These are phyloP conservation scores for Cornus controversa DNA, from an alignment of 148 eudicot species.

Conservation along the genomic window DNA sequence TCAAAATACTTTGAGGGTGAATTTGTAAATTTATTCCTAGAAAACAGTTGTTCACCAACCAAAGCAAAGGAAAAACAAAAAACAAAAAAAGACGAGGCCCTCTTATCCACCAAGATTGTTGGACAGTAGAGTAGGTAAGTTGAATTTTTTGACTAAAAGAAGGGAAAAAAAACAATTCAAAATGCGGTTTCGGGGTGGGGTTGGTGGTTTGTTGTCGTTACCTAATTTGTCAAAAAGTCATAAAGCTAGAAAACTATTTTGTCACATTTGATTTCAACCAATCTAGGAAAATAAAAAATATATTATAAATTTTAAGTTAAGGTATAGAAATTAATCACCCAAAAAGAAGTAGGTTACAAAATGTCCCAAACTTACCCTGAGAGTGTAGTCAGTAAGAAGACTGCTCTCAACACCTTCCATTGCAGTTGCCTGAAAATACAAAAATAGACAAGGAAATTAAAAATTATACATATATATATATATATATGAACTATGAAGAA, in stretches of 20 bases:
- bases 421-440: conserved; percentile 70
- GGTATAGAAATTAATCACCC: too few relatives aligned
- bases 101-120: not conserved
- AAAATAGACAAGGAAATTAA: not conserved
- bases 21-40: not conserved
- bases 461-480: not conserved
- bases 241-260: not conserved
- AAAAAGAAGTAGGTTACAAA: not conserved
- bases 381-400: conserved; percentile 81
- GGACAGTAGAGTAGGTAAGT: conserved; percentile 15
- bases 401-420: conserved; percentile 90
- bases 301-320: too few relatives aligned
- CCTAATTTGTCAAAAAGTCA: conserved; percentile 6
- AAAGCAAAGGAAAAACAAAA: not conserved
- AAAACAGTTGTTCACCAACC: conserved; percentile 36
- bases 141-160: not conserved
- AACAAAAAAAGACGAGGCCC: not conserved
- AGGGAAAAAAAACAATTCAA: not conserved
- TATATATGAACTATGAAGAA: not conserved
- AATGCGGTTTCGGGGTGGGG: not conserved
- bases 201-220: conserved; percentile 13
- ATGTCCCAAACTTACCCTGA: conserved; percentile 51
- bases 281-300: too few relatives aligned
- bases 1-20: not conserved
- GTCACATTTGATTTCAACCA: not conserved